phyloP scores from a whole-genome alignment of 2,329 filamentous ascomycete genomes.

The Fusarium subglutinans region DNA sequence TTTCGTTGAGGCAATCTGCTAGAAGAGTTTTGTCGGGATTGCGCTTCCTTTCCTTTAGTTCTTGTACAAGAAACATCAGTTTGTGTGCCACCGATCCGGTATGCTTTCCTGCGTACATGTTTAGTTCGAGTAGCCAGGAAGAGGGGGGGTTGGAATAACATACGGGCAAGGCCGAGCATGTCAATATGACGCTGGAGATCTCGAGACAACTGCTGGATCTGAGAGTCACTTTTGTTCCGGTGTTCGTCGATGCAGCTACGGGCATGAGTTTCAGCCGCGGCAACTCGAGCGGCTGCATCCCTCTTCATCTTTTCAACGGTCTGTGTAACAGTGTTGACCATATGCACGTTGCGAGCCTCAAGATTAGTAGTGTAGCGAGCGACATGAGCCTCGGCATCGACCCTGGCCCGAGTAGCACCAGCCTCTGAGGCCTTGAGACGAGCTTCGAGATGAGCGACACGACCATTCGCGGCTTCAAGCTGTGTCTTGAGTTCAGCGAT shows the following conservation, averaged over 20 bases:
- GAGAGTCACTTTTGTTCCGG: background rate
- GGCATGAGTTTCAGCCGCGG: background rate
- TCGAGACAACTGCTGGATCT: background rate
- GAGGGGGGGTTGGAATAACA: background rate
- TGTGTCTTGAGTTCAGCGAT: background rate
- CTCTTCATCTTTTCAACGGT: background rate
- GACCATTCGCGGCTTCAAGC: background rate
- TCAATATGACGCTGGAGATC: background rate
- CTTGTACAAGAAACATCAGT: background rate
- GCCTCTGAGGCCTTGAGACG: background rate
- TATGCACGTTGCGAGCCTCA: background rate
- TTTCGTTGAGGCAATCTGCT: rapidly evolving
- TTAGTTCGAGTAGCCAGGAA: background rate
- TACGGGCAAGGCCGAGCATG: background rate
- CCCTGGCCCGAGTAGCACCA: background rate
- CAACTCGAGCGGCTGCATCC: background rate
- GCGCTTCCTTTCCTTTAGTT: background rate
- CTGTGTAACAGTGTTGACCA: background rate
- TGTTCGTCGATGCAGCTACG: background rate
- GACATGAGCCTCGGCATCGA: background rate
- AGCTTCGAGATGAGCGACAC: background rate
- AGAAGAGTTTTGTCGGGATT: background rate
- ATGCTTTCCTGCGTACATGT: background rate
- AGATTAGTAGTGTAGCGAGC: rapidly evolving
- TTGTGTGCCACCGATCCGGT: background rate